These are phyloP conservation scores for Globisporangium acanthophoron DNA, from an alignment of 352 stramenopile species.

Conservation along the genomic window DNA sequence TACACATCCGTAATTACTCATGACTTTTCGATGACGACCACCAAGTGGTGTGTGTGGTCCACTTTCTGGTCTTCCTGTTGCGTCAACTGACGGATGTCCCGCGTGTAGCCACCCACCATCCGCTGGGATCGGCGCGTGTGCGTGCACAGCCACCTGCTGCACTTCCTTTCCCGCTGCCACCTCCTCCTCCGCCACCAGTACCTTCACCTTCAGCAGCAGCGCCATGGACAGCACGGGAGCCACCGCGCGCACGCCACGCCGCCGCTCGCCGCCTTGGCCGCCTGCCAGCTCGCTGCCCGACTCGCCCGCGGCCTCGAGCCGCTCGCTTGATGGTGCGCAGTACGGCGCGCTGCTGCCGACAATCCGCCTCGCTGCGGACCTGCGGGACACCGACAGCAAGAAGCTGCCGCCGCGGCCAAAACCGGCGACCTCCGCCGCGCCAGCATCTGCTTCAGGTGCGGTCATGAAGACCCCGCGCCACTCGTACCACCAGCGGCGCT, in stretches of 20 bases:
- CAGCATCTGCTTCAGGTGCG: background rate
- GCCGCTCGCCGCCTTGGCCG: slow-evolving; percentile 25
- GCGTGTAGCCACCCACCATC: background rate
- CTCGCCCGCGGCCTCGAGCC: slow-evolving; percentile 5
- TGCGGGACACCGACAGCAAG: background rate
- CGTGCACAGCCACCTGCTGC: background rate
- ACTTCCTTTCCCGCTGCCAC: background rate
- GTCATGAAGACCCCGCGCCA: slow-evolving; percentile 45
- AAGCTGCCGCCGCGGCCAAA: slow-evolving; percentile 12
- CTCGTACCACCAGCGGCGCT: slow-evolving; percentile 37
- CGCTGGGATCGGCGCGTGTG: too few relatives aligned
- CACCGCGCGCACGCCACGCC: slow-evolving; percentile 63
- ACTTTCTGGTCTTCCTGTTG: background rate
- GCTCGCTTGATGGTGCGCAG: slow-evolving; percentile 30
- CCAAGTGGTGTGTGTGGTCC: background rate
- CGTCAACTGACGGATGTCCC: background rate
- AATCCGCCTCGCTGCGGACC: slow-evolving; percentile 10
- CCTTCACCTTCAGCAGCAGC: background rate
- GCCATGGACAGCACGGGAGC: slow-evolving; percentile 78
- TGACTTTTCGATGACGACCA: background rate
- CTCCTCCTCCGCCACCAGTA: background rate
- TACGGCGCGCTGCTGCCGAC: slow-evolving; percentile 15
- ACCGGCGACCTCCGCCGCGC: background rate
- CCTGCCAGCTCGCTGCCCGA: slow-evolving; percentile 3
- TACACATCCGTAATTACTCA: background rate